A percentile compares a stretch with the other conserved stretches of the same genome.
Evolutionary conservation across 2,329 filamentous ascomycete species (phyloP).

Genomic region (Stachybotrys elegans): DNA sequence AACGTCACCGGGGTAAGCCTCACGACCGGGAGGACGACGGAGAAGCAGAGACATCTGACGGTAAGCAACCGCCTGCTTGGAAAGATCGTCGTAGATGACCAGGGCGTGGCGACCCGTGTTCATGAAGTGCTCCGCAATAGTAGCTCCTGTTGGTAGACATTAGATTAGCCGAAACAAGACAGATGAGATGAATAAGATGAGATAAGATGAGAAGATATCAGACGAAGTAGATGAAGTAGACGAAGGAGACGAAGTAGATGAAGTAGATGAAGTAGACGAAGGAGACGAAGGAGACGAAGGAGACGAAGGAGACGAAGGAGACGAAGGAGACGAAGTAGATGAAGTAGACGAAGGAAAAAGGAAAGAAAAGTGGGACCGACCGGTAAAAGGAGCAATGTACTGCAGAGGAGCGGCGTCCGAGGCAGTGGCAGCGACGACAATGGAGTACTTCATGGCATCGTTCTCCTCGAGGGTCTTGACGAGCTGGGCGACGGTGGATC

Average conservation of each 20-base stretch:
- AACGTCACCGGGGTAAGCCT: constrained; percentile 98
- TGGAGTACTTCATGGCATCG: constrained; percentile 97
- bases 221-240: too few relatives aligned
- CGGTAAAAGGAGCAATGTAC: constrained; percentile 92
- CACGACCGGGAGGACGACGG: constrained; percentile 95
- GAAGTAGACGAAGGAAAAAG: too few relatives aligned
- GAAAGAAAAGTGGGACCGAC: too few relatives aligned
- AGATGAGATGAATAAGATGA: too few relatives aligned
- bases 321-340: too few relatives aligned
- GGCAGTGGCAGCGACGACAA: constrained; percentile 91
- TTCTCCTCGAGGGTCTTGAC: constrained; percentile 99
- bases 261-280: too few relatives aligned
- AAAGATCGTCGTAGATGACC: constrained; percentile 90
- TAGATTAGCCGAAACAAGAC: too few relatives aligned
- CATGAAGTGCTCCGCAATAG: constrained; percentile 69
- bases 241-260: too few relatives aligned
- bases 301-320: too few relatives aligned
- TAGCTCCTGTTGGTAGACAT: constrained; percentile 24
- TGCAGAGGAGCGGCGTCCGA: constrained; percentile 95
- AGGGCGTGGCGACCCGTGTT: constrained; percentile 86
- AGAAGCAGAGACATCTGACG: constrained; percentile 98
- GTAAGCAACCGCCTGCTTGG: constrained; percentile 96
- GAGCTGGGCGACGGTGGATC: constrained; percentile 97
- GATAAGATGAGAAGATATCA: not conserved
- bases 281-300: too few relatives aligned